Evolutionary conservation across 164 flowering plant species (phyloP), one percentile per base, ranked within the genome.

Genomic region (Magnolia sinica): DNA sequence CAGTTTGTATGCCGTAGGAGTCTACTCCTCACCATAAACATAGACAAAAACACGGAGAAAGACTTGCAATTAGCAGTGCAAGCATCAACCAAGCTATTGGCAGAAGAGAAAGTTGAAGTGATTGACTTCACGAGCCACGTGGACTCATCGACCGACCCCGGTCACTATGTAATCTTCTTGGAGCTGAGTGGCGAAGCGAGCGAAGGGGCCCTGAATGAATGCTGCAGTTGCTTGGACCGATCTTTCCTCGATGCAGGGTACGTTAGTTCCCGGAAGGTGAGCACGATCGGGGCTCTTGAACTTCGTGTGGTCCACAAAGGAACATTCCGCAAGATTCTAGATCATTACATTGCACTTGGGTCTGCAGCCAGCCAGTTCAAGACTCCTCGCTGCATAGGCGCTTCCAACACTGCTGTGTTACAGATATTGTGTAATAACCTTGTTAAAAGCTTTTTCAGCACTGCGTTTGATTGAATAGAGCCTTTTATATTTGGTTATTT

Each of bases 21-120:
- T 76, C 89, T 93, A 3, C 79, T 95, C 20, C 87, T 92, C 14
- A 89, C 79, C 23, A 80, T 95, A 74, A 90, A 93, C 87, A 90
- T 91, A 9, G 99, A 95, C 92, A 95, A 95, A 88, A 93, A 88
- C 88, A 93, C 98, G 0, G 99, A 95, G 83, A 89, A 87, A 76
- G 99, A 93, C 72, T 69, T 95, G 14, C 97, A 93, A 76, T 73
- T 87, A 8, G 80, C 94, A 1, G 98, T 95, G 0, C 95, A 91
- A 75, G 84, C 79, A 18, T 95, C 96, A 0, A 76, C 82, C 59
- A 84, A 87, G 80, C 61, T 85, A 1, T 71, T 93, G 18, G 82
- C 87, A 1, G 84, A 73, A 2, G 92, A 90, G 45, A 89, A 89
- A 64, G 78, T 86, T 0, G 98, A 93, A 51, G 79, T 92, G 0